These are phyloP conservation scores for Phytophthora fragariae DNA, from an alignment of 352 stramenopile species.

Conservation along the genomic window DNA sequence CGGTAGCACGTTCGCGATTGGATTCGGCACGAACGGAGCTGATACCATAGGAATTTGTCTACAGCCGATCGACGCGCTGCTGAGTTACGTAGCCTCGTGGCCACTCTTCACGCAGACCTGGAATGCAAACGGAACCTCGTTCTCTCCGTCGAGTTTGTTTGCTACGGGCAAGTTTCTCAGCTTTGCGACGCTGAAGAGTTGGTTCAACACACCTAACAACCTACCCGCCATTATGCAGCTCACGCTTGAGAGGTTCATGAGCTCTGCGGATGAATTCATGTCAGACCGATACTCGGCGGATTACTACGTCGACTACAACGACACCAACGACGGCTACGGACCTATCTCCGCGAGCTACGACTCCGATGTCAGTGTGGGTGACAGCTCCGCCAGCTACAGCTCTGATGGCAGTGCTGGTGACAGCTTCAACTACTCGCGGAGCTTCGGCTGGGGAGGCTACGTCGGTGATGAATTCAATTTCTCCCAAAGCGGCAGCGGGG, in stretches of 20 bases:
- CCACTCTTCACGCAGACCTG: conserved; percentile 37
- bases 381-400: background rate
- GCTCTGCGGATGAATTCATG: background rate
- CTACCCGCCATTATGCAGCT: conserved; percentile 25
- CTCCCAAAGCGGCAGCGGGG: background rate
- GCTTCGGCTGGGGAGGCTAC: background rate
- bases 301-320: conserved; percentile 6
- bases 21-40: conserved; percentile 26
- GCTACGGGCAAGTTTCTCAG: conserved; percentile 37
- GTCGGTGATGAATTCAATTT: background rate
- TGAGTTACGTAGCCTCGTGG: conserved; percentile 36
- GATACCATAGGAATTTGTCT: conserved; percentile 50
- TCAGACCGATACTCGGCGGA: background rate
- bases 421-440: background rate
- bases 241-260: conserved; percentile 14
- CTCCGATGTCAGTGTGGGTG: background rate
- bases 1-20: conserved; percentile 28
- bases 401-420: background rate
- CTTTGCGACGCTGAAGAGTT: conserved; percentile 25
- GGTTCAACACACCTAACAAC: conserved; percentile 16
- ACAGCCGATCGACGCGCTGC: conserved; percentile 38
- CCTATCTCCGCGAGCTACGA: background rate
- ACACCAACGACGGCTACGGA: background rate
- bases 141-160: conserved; percentile 44
- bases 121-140: background rate